Conservation (phyloP, 352 stramenopile species). For the Pelagophyceae sp. region DNA sequence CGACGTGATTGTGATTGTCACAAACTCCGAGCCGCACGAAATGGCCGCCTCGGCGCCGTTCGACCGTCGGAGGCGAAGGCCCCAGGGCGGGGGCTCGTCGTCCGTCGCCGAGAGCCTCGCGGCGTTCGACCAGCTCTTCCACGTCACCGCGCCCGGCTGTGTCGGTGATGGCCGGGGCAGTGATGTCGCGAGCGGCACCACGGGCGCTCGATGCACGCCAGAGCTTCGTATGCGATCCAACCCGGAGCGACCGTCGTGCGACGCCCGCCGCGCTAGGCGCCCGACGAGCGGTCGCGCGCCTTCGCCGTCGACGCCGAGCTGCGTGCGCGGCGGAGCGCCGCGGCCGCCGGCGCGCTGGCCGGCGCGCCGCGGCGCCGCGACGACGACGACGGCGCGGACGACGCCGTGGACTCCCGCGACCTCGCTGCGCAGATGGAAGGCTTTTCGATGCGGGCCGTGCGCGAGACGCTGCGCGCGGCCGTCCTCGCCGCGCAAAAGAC, state of each 20-base stretch:
- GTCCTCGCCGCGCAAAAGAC: background rate
- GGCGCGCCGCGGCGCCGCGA: background rate
- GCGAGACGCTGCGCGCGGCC: background rate
- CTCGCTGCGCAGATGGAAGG: constrained; percentile 14
- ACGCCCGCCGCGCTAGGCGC: too few relatives aligned
- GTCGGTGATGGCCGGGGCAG: too few relatives aligned
- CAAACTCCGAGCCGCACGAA: background rate
- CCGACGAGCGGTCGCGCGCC: background rate
- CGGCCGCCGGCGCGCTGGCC: too few relatives aligned
- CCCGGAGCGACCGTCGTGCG: too few relatives aligned
- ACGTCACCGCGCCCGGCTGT: constrained; percentile 2
- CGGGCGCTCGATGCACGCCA: too few relatives aligned
- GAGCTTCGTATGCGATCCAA: too few relatives aligned
- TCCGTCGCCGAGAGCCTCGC: background rate
- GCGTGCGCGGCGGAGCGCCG: too few relatives aligned
- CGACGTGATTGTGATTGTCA: constrained; percentile 4
- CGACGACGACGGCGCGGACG: background rate
- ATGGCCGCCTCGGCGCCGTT: background rate
- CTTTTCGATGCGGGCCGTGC: background rate
- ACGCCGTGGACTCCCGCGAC: background rate
- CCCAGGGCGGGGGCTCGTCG: background rate
- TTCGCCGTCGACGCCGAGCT: background rate
- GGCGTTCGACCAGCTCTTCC: constrained; percentile 8
- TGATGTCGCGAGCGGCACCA: too few relatives aligned
- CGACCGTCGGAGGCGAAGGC: too few relatives aligned